phyloP scores from a whole-genome alignment of 257 asterid genomes.

The Solanum verrucosum region DNA sequence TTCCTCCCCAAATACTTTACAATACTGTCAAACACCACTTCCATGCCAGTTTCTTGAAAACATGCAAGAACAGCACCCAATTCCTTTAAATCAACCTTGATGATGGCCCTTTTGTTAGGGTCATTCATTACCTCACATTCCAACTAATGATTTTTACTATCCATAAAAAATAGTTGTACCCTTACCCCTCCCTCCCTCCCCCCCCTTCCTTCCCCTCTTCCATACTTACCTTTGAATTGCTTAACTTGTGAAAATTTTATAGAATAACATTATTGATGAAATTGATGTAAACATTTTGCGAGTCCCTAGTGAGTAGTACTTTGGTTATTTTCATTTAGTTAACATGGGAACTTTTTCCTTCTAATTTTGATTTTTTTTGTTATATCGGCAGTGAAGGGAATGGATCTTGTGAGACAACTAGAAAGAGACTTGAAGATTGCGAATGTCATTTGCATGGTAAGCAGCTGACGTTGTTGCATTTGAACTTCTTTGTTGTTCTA shows the following conservation, averaged over 20 bases:
- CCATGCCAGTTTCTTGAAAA: neutral
- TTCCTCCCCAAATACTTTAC: neutral
- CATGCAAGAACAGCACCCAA: neutral
- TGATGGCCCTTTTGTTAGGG: neutral
- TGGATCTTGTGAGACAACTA: slow-evolving; percentile 90
- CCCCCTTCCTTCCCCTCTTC: neutral
- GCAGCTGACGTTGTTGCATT: slow-evolving; percentile 47
- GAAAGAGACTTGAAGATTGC: slow-evolving; percentile 99
- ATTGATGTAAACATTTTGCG: neutral
- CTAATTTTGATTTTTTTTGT: neutral
- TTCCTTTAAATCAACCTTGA: neutral
- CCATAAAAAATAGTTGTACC: neutral
- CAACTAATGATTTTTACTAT: neutral
- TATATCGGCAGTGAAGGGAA: slow-evolving; percentile 66
- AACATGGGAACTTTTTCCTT: neutral
- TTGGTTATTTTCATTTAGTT: neutral
- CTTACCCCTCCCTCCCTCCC: neutral
- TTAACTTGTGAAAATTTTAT: neutral
- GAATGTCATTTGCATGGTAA: slow-evolving; percentile 98
- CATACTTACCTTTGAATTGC: neutral
- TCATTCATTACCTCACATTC: neutral
- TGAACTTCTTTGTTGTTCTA: neutral
- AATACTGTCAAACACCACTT: neutral
- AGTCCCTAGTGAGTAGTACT: neutral
- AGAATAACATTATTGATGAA: neutral